A percentile compares a stretch with the other conserved stretches of the same genome.
Evolutionary conservation across 2,329 filamentous ascomycete species (phyloP).

Genomic region (Cladophialophora psammophila): DNA sequence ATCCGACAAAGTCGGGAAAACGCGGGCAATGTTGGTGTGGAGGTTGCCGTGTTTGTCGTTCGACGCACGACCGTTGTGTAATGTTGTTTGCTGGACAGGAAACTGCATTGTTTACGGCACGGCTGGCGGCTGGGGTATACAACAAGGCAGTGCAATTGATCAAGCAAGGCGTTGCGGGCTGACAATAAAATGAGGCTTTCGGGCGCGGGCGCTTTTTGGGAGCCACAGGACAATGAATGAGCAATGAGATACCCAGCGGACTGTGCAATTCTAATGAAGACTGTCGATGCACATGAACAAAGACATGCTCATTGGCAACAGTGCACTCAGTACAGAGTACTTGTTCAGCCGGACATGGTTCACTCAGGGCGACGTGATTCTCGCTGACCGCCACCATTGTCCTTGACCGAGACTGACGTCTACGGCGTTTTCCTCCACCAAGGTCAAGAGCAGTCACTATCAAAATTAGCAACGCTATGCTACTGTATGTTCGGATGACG

Average conservation of each 20-base stretch:
- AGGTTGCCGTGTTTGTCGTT: conserved; percentile 60
- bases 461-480: conserved; percentile 1
- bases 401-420: not conserved
- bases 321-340: not conserved
- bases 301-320: not conserved
- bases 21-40: conserved; percentile 49
- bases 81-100: conserved; percentile 19
- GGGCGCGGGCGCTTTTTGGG: not conserved
- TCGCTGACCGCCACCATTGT: not conserved
- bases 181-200: conserved; percentile 8
- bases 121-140: conserved; percentile 12
- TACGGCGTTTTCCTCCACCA: not conserved
- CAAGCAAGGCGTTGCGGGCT: conserved; percentile 31
- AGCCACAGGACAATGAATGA: conserved; percentile 27
- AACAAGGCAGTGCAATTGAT: conserved; percentile 5
- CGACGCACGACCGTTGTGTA: conserved; percentile 44
- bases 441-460: not conserved
- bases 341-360: no score
- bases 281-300: not conserved
- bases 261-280: conserved; percentile 16
- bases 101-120: conserved; percentile 10
- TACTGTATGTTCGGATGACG: not conserved
- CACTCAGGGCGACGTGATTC: not conserved
- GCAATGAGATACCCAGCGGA: conserved; percentile 31
- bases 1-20: conserved; percentile 59